phyloP scores from a whole-genome alignment of 352 stramenopile genomes.

The Phytopythium litorale region DNA sequence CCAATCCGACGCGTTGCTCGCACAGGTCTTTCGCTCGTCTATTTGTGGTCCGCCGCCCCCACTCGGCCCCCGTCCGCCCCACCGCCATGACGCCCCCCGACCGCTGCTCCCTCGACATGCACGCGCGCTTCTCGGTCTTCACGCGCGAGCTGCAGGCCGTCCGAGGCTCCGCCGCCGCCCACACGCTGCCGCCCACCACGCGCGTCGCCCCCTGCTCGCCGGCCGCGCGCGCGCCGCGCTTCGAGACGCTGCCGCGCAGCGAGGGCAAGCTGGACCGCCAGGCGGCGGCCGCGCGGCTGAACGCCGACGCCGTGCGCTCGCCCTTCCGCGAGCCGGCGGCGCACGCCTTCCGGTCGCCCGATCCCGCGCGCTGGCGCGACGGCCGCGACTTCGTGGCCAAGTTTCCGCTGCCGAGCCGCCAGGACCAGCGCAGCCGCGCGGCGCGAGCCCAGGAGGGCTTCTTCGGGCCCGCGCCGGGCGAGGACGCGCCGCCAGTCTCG shows the following conservation, averaged over 20 bases:
- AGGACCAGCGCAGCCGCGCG: slow-evolving; percentile 51
- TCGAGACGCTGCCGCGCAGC: slow-evolving; percentile 23
- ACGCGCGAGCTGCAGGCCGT: slow-evolving; percentile 18
- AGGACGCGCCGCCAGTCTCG: slow-evolving; percentile 31
- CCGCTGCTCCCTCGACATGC: slow-evolving; percentile 41
- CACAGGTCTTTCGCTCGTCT: background rate
- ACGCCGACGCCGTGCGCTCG: slow-evolving; percentile 35
- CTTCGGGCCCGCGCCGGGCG: slow-evolving; percentile 30
- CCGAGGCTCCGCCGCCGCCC: slow-evolving; percentile 6
- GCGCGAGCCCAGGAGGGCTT: slow-evolving; percentile 64
- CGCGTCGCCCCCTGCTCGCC: slow-evolving; percentile 20
- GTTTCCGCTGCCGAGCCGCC: slow-evolving; percentile 54
- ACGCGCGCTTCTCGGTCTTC: slow-evolving; percentile 26
- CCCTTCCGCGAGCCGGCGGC: slow-evolving; percentile 41
- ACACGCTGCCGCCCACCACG: slow-evolving; percentile 12
- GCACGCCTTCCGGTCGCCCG: slow-evolving; percentile 35
- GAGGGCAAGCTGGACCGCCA: slow-evolving; percentile 25
- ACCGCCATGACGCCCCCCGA: slow-evolving; percentile 1
- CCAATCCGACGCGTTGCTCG: no score
- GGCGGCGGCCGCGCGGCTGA: slow-evolving; percentile 36
- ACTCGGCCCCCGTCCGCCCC: background rate
- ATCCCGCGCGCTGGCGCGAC: slow-evolving; percentile 8
- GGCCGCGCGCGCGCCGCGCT: slow-evolving; percentile 18
- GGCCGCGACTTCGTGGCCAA: slow-evolving; percentile 64
- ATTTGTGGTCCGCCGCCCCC: background rate